Percentiles rank a stretch among this genome's conserved stretches.
Conservation (phyloP, 1,284 basidiomycete genomes). For the Leccinum huronense region DNA sequence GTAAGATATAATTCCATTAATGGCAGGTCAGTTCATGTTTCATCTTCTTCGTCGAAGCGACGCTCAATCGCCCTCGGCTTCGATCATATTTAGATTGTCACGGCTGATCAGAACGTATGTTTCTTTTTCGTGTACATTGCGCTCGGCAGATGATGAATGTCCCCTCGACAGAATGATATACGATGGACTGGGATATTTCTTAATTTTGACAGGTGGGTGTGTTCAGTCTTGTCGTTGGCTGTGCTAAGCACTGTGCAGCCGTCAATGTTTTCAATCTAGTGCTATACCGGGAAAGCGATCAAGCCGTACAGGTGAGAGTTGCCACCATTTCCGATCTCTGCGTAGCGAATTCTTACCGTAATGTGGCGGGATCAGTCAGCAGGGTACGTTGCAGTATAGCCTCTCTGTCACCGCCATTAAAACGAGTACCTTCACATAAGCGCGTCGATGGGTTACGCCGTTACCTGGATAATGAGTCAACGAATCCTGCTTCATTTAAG, state of each 20-base stretch:
- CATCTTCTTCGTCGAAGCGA: background rate
- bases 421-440: constrained; percentile 18
- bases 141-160: constrained; percentile 8
- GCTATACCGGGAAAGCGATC: constrained; percentile 24
- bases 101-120: constrained; percentile 34
- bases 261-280: constrained; percentile 33
- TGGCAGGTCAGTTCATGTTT: constrained; percentile 25
- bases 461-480: constrained; percentile 43
- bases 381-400: constrained; percentile 26
- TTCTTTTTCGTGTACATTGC: background rate
- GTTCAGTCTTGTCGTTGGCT: background rate
- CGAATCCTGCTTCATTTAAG: constrained; percentile 37
- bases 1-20: constrained; percentile 29
- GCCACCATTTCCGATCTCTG: constrained; percentile 13
- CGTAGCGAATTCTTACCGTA: constrained; percentile 8
- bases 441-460: constrained; percentile 36
- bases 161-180: constrained; percentile 33
- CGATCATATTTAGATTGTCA: constrained; percentile 21
- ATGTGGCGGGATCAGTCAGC: constrained; percentile 25
- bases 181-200: constrained; percentile 36
- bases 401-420: constrained; percentile 2
- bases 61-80: constrained; percentile 12
- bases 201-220: constrained; percentile 32
- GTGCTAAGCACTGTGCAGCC: constrained; percentile 18
- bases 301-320: constrained; percentile 27